A percentile compares a stretch with the other conserved stretches of the same genome.
Evolutionary conservation across 2,329 filamentous ascomycete species (phyloP).

Genomic region (Monilinia fructigena): DNA sequence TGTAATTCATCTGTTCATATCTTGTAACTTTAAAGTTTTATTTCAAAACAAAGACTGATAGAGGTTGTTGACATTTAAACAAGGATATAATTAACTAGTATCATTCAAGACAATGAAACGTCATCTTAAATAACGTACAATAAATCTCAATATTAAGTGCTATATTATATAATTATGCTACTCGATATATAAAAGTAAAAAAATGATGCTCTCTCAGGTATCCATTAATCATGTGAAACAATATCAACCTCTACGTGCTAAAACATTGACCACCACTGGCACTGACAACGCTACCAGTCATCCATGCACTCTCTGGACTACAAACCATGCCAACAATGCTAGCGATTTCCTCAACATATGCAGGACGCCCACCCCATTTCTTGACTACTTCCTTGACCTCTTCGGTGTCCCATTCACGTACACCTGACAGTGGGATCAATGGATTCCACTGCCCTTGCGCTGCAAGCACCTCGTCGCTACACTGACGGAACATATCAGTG

Average conservation of each 20-base stretch:
- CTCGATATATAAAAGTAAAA: too few species aligned
- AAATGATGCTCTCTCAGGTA: too few species aligned
- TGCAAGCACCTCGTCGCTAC: conserved; percentile 25
- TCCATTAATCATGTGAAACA: too few species aligned
- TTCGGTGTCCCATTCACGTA: conserved; percentile 24
- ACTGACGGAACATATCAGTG: conserved; percentile 25
- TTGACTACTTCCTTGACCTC: conserved; percentile 22
- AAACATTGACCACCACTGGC: conserved; percentile 25
- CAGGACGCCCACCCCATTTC: conserved; percentile 24
- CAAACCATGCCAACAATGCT: conserved; percentile 26
- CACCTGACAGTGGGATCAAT: conserved; percentile 22
- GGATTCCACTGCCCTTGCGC: conserved; percentile 24
- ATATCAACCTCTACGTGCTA: conserved; percentile 1
- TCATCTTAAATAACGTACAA: too few species aligned
- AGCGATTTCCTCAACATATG: conserved; percentile 24
- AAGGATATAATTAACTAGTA: too few species aligned
- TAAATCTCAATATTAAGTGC: too few species aligned
- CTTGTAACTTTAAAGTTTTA: too few species aligned
- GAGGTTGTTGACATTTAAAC: too few species aligned
- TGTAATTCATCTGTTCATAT: too few species aligned
- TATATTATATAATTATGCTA: too few species aligned
- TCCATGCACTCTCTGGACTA: conserved; percentile 24
- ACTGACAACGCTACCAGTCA: conserved; percentile 24
- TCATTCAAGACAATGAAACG: too few species aligned
- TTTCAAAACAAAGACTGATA: too few species aligned